Conservation (phyloP, 495 filamentous ascomycete species). For the Penicillium macrosclerotiorum region DNA sequence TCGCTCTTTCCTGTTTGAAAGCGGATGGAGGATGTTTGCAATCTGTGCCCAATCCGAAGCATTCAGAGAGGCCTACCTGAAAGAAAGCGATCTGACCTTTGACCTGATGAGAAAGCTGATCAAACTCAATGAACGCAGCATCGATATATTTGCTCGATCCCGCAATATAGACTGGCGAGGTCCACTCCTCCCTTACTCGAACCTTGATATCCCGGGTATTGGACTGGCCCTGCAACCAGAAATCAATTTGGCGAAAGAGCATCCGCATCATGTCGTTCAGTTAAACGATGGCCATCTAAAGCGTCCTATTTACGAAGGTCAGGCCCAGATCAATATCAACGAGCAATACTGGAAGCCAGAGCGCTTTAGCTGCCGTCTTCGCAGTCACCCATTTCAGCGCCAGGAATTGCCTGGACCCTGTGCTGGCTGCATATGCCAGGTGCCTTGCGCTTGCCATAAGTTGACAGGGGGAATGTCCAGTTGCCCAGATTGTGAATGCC, state of each 20-base stretch:
- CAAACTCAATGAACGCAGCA: slow-evolving; percentile 18
- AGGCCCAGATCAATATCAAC: slow-evolving; percentile 19
- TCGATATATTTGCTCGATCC: slow-evolving; percentile 30
- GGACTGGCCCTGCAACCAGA: not conserved
- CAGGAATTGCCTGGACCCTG: not conserved
- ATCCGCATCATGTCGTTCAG: slow-evolving; percentile 26
- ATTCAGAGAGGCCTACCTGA: slow-evolving; percentile 23
- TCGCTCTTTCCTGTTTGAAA: not conserved
- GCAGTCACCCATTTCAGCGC: not conserved
- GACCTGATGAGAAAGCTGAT: slow-evolving; percentile 16
- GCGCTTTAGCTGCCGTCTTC: not conserved
- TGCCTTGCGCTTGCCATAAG: not conserved
- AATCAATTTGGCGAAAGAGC: slow-evolving; percentile 10
- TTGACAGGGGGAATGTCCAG: not conserved
- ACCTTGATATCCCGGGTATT: slow-evolving; percentile 6
- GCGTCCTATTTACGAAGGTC: slow-evolving; percentile 10
- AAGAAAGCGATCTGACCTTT: slow-evolving; percentile 16
- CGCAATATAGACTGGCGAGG: slow-evolving; percentile 32
- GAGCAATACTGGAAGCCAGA: slow-evolving; percentile 11
- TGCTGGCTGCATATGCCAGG: not conserved
- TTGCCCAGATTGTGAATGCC: not conserved
- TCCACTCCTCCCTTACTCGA: slow-evolving; percentile 11
- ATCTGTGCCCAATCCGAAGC: slow-evolving; percentile 32
- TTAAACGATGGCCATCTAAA: slow-evolving; percentile 1
- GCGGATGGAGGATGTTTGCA: slow-evolving; percentile 34